Percentiles rank a stretch among this genome's conserved stretches.
phyloP scores from a whole-genome alignment of 2,329 filamentous ascomycete genomes.

The Hortaea sp. region DNA sequence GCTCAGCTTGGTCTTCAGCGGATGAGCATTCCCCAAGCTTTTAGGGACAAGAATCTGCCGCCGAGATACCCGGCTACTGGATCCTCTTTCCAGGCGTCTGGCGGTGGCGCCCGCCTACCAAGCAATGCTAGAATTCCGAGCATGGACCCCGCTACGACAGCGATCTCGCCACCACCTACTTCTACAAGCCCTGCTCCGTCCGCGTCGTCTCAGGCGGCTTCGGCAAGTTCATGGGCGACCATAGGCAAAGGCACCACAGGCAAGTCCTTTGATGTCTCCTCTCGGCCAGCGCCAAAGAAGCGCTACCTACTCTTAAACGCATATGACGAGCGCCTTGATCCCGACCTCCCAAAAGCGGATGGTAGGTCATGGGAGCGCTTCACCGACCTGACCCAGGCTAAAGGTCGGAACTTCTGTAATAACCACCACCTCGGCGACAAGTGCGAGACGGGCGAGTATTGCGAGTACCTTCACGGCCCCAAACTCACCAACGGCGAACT shows the following conservation, averaged over 20 bases:
- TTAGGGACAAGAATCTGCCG: slow-evolving; percentile 33
- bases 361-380: slow-evolving; percentile 19
- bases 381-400: slow-evolving; percentile 16
- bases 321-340: slow-evolving; percentile 33
- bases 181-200: slow-evolving; percentile 14
- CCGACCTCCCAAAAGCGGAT: slow-evolving; percentile 24
- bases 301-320: slow-evolving; percentile 33
- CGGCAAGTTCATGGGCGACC: slow-evolving; percentile 28
- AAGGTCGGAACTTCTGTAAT: slow-evolving; percentile 28
- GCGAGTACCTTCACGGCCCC: slow-evolving; percentile 33
- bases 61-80: slow-evolving; percentile 10
- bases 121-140: background rate
- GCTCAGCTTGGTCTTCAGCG: slow-evolving; percentile 30
- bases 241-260: slow-evolving; percentile 30
- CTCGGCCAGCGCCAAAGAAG: slow-evolving; percentile 19
- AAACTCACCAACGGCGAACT: slow-evolving; percentile 28
- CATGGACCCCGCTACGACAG: background rate
- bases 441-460: slow-evolving; percentile 31
- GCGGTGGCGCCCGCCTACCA: background rate
- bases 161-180: slow-evolving; percentile 6
- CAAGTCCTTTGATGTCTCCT: slow-evolving; percentile 31
- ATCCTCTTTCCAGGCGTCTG: background rate
- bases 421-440: slow-evolving; percentile 27
- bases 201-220: slow-evolving; percentile 8
- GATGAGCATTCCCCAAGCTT: slow-evolving; percentile 31